Percentiles rank a stretch among this genome's conserved stretches.
phyloP scores from a whole-genome alignment of 176 grass and related monocot species.

The Hordeum vulgare region DNA sequence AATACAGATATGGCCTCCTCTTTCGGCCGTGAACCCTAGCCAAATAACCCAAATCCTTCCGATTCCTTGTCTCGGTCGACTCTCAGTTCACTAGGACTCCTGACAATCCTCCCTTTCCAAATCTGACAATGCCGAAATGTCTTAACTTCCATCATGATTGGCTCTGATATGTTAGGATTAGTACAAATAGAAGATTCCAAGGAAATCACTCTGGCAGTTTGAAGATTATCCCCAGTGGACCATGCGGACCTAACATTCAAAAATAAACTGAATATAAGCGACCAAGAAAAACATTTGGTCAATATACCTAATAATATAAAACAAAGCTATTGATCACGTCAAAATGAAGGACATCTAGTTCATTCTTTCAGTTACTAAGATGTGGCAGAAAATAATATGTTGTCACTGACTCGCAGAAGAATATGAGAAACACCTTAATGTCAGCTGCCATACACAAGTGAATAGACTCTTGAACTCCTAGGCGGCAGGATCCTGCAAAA shows the following conservation, averaged over 20 bases:
- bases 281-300: neutral
- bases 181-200: constrained; percentile 82
- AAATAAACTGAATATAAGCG: neutral
- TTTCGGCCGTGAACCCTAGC: too few species aligned
- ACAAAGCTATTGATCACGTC: neutral
- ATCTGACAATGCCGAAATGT: constrained; percentile 48
- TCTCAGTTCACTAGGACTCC: too few species aligned
- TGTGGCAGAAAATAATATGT: too few species aligned
- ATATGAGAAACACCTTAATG: constrained; percentile 52
- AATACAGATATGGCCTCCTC: too few species aligned
- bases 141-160: constrained; percentile 67
- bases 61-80: too few species aligned
- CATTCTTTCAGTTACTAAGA: neutral
- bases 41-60: too few species aligned
- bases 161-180: constrained; percentile 58
- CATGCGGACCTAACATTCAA: constrained; percentile 77
- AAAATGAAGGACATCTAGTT: neutral
- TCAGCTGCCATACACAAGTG: constrained; percentile 53
- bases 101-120: constrained; percentile 50
- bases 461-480: constrained; percentile 73
- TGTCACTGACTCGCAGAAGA: too few species aligned
- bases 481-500: constrained; percentile 82
- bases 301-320: neutral
- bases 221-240: constrained; percentile 89
- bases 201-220: constrained; percentile 90